Evolutionary conservation across 306 rosid species (phyloP).

Genomic region (Lithocarpus polystachyus): DNA sequence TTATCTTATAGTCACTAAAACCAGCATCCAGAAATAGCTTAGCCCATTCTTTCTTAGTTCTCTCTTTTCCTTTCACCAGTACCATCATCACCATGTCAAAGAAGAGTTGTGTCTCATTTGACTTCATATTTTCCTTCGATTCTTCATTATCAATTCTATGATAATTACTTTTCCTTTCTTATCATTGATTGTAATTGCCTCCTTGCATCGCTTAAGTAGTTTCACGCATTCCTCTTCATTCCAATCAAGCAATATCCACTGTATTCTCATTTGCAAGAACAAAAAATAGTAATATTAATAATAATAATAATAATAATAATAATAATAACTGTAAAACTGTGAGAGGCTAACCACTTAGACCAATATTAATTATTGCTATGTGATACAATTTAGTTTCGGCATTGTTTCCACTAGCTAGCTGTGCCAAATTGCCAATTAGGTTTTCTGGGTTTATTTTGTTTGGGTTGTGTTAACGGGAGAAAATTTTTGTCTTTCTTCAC

Average conservation of each 20-base stretch:
- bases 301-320: too few relatives aligned
- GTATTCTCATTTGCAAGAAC: neutral
- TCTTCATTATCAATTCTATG: constrained; percentile 11
- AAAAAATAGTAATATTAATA: too few relatives aligned
- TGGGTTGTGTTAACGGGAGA: too few relatives aligned
- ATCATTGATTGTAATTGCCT: constrained; percentile 19
- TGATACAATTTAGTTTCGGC: too few relatives aligned
- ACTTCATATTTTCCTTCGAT: neutral
- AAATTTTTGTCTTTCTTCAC: too few relatives aligned
- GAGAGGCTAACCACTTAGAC: too few relatives aligned
- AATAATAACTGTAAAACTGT: too few relatives aligned
- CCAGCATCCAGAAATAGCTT: constrained; percentile 11
- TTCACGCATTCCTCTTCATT: constrained; percentile 23
- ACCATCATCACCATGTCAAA: constrained; percentile 30
- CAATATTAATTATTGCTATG: too few relatives aligned
- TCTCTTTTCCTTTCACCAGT: constrained; percentile 9
- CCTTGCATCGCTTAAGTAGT: constrained; percentile 23
- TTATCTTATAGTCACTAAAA: constrained; percentile 11
- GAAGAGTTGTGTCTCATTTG: constrained; percentile 6
- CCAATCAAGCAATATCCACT: constrained; percentile 37
- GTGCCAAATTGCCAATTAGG: too few relatives aligned
- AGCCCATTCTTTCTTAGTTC: constrained; percentile 15
- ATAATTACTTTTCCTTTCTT: constrained; percentile 24
- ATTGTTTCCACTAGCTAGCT: too few relatives aligned
- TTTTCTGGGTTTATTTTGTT: too few relatives aligned